Conservation (phyloP, 257 asterid species). For the Eustoma russellianum region DNA sequence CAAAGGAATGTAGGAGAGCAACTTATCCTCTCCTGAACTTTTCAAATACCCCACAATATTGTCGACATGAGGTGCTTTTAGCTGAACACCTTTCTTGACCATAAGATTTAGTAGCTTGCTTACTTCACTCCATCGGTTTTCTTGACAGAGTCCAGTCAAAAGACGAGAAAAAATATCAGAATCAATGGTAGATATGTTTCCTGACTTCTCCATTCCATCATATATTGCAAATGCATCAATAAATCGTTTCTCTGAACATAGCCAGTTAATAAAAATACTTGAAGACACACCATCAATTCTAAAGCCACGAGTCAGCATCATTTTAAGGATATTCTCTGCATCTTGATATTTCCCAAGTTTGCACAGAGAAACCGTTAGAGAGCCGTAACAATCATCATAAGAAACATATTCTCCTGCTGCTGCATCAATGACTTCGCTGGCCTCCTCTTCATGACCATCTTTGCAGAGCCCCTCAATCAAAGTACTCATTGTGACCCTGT, state of each 20-base stretch:
- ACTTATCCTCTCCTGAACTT: conserved; percentile 30
- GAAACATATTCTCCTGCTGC: conserved; percentile 26
- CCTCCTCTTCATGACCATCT: conserved; percentile 57
- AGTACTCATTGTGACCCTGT: conserved; percentile 39
- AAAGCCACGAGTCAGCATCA: conserved; percentile 49
- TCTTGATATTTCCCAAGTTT: conserved; percentile 40
- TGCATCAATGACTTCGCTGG: conserved; percentile 32
- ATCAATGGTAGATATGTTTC: conserved; percentile 30
- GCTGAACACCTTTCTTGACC: conserved; percentile 27
- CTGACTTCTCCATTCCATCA: conserved; percentile 43
- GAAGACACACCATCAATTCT: conserved; percentile 58
- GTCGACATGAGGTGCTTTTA: conserved; percentile 24
- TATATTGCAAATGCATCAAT: conserved; percentile 51
- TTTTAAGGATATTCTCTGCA: conserved; percentile 49
- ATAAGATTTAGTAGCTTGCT: conserved; percentile 30
- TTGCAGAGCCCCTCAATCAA: conserved; percentile 60
- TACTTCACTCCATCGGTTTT: conserved; percentile 40
- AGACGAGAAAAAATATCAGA: conserved; percentile 43
- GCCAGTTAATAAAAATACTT: conserved; percentile 29
- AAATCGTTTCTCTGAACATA: conserved; percentile 37
- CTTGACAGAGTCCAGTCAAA: conserved; percentile 44
- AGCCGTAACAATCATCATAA: conserved; percentile 42
- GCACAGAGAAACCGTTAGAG: conserved; percentile 45
- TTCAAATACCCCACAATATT: conserved; percentile 23
- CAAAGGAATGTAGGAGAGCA: conserved; percentile 24